Evolutionary conservation across 441 rosid species (phyloP), one percentile per base, ranked within the genome.

Genomic region (Eutrema salsugineum): DNA sequence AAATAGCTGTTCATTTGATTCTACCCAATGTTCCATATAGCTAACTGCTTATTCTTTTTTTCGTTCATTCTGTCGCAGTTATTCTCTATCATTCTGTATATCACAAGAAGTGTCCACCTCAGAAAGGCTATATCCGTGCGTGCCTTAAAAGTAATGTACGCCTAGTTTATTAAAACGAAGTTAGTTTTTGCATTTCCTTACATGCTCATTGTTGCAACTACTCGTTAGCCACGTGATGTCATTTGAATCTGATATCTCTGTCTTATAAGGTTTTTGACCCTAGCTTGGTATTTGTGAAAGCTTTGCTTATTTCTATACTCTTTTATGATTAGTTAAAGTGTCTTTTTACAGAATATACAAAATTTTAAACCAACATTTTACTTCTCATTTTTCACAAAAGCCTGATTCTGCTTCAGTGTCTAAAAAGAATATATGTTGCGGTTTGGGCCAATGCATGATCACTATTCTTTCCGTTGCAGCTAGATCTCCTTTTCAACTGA

Each of bases 111-210:
- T 92, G 97, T 75, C 93, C 91, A 39, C 87, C 85, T 10, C 94
- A 87, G 82, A 92, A 81, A 77, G 89, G 90, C 86, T 91, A 80
- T 74, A 83, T 92, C 48, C 97, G 98, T 66, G 96, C 93, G 71
- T 92, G 97, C 97, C 98, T 95, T 81, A 95, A 91, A 95, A 92
- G 98, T 92, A 94, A 92, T 84, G 90, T 87, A 89, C 83, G 97
- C 98, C 85, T 77, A 53, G 76, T 70, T 82, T 79, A 77, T 58
- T 58, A 50, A 60, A 72, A 71, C 17, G 39, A 60, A 60, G 8
- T 77, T 60, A 20, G 50, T 65, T 42, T 38, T 19, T 48, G 51
- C 58, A 69, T 76, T 48, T 63, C 42, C 49, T 28, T 58, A 17
- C 58, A 50, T 43, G 51, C 12, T 58, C 58, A 58, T 42, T 24